Conservation (phyloP, 805 yeast species). For the Wickerhamomyces sydowiorum region DNA sequence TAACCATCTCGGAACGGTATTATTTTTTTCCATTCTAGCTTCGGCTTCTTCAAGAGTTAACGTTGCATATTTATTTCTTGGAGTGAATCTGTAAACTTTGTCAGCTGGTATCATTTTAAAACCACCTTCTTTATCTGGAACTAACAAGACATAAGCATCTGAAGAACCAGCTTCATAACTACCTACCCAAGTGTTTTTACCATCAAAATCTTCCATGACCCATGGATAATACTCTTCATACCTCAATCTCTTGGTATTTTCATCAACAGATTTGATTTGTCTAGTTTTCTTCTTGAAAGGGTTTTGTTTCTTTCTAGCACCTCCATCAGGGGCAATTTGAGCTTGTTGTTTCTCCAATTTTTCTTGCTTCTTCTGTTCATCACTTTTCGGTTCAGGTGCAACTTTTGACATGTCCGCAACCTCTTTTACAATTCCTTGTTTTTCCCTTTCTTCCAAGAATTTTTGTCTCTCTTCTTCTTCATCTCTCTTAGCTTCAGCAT, state of each 20-base stretch:
- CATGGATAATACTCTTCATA: constrained; percentile 97
- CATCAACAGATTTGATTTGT: constrained; percentile 77
- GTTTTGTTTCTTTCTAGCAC: constrained; percentile 64
- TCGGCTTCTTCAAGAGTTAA: constrained; percentile 95
- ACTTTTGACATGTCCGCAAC: constrained; percentile 13
- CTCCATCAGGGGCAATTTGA: constrained; percentile 91
- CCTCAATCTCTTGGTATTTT: constrained; percentile 73
- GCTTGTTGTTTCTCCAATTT: constrained; percentile 34
- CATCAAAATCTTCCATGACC: constrained; percentile 97
- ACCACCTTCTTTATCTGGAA: constrained; percentile 54
- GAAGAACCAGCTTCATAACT: constrained; percentile 86
- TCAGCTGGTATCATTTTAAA: constrained; percentile 95
- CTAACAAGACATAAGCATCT: constrained; percentile 79
- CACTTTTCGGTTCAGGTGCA: constrained; percentile 28
- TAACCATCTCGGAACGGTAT: constrained; percentile 84
- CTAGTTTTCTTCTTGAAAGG: constrained; percentile 73
- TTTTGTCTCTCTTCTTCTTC: constrained; percentile 20
- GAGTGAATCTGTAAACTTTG: constrained; percentile 89
- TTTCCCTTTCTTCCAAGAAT: constrained; percentile 24
- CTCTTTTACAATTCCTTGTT: constrained; percentile 15
- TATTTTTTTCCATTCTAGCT: constrained; percentile 79
- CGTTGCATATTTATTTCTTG: constrained; percentile 89
- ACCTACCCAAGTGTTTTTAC: constrained; percentile 91
- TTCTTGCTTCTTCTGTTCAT: constrained; percentile 32
- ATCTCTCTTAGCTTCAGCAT: constrained; percentile 29